phyloP scores from a whole-genome alignment of 148 eudicot species.

The Linanthus parryae region DNA sequence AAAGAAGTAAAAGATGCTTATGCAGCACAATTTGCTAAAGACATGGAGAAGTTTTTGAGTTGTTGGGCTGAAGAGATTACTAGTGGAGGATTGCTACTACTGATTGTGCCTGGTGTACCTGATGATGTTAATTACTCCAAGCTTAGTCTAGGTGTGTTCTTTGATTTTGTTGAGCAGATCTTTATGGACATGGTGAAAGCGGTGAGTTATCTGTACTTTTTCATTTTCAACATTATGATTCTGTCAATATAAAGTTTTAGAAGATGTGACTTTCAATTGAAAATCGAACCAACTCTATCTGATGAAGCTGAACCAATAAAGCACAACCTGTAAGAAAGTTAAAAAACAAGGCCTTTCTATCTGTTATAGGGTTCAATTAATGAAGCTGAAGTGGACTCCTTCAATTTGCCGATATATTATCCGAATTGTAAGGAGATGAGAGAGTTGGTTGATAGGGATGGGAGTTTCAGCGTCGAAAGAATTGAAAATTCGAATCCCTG shows the following conservation, averaged over 20 bases:
- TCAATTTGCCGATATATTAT: background rate
- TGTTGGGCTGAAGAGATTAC: constrained; percentile 11
- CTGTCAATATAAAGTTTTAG: no score
- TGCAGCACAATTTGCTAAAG: constrained; percentile 2
- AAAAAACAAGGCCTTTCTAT: background rate
- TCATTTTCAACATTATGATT: background rate
- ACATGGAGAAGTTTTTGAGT: constrained; percentile 6
- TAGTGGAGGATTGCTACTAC: constrained; percentile 3
- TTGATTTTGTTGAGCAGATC: background rate
- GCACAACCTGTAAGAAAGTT: background rate
- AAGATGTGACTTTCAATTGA: background rate
- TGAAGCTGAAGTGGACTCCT: background rate
- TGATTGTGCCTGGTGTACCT: background rate
- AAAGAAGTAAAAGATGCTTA: constrained; percentile 7
- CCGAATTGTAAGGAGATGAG: background rate
- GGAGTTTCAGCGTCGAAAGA: background rate
- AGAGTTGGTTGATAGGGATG: background rate
- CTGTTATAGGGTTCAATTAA: background rate
- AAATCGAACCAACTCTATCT: background rate
- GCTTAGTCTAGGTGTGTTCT: background rate
- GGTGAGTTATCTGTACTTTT: background rate
- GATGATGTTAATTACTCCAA: background rate
- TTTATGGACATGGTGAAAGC: background rate
- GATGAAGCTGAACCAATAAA: no score
- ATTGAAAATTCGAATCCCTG: background rate